Evolutionary conservation across 768 basidiomycete genomes (phyloP).

Genomic region (Phylloporus scabripes): DNA sequence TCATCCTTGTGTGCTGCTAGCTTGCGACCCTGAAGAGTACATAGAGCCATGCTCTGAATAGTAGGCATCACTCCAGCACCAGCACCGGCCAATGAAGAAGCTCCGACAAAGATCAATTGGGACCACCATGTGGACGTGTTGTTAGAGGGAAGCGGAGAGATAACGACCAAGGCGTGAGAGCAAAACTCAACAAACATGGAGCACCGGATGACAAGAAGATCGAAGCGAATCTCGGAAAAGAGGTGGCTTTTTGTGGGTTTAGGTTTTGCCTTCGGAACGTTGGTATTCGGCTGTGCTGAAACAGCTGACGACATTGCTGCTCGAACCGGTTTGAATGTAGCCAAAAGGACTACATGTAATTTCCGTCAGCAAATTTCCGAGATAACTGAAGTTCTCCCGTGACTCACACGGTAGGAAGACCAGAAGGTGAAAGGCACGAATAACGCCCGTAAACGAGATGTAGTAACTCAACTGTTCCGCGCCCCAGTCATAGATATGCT

Average conservation of each 20-base stretch:
- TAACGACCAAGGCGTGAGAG: slow-evolving; percentile 56
- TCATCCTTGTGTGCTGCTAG: slow-evolving; percentile 31
- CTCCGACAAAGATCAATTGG: slow-evolving; percentile 47
- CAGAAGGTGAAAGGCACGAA: slow-evolving; percentile 61
- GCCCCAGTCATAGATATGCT: slow-evolving; percentile 65
- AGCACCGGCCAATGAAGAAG: slow-evolving; percentile 59
- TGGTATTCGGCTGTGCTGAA: slow-evolving; percentile 2
- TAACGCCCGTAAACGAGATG: slow-evolving; percentile 62
- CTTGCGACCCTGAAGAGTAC: slow-evolving; percentile 41
- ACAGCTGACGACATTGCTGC: slow-evolving; percentile 5
- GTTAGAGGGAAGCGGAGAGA: slow-evolving; percentile 43
- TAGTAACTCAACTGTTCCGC: slow-evolving; percentile 69
- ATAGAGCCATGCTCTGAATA: slow-evolving; percentile 68
- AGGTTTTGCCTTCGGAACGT: slow-evolving; percentile 31
- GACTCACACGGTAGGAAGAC: slow-evolving; percentile 62
- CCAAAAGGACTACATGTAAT: slow-evolving; percentile 46
- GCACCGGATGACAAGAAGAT: slow-evolving; percentile 56
- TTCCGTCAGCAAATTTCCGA: slow-evolving; percentile 30
- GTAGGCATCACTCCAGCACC: slow-evolving; percentile 67
- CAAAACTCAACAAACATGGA: slow-evolving; percentile 65
- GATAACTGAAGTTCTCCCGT: slow-evolving; percentile 11
- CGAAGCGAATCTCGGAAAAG: slow-evolving; percentile 59
- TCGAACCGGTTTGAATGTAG: slow-evolving; percentile 49
- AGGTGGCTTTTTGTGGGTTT: slow-evolving; percentile 47
- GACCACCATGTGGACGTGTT: slow-evolving; percentile 19